Conservation (phyloP, 257 asterid species). For the Handroanthus guayacan region DNA sequence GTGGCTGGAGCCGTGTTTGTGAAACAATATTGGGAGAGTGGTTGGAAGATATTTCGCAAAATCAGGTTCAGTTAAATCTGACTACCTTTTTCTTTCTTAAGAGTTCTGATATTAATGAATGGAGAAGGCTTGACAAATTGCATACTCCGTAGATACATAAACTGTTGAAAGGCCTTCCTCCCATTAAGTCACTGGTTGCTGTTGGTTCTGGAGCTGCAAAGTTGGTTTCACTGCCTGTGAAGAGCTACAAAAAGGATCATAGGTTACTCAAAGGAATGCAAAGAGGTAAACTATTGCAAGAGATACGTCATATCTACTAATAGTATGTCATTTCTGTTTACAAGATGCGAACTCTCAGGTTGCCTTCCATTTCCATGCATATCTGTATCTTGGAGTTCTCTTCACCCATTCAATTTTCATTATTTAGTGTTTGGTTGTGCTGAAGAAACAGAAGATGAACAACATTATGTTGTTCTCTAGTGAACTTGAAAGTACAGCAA, state of each 20-base stretch:
- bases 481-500: conserved; percentile 22
- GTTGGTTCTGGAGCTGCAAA: conserved; percentile 99
- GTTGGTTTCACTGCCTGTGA: conserved; percentile 86
- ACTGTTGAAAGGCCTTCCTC: conserved; percentile 95
- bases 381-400: background rate
- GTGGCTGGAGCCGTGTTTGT: conserved; percentile 84
- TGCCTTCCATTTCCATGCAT: conserved; percentile 17
- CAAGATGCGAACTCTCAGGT: conserved; percentile 14
- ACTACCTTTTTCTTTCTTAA: conserved; percentile 32
- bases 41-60: conserved; percentile 96
- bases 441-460: no score
- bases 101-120: conserved; percentile 36
- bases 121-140: conserved; percentile 32
- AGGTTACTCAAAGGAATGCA: conserved; percentile 95
- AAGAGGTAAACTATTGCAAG: conserved; percentile 65
- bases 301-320: conserved; percentile 26
- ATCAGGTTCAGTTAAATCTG: conserved; percentile 66
- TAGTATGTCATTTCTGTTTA: conserved; percentile 26
- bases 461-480: background rate
- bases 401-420: background rate
- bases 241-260: conserved; percentile 82
- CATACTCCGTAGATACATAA: conserved; percentile 69
- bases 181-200: conserved; percentile 89
- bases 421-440: conserved; percentile 2
- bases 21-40: conserved; percentile 92